Base-by-base conservation (phyloP, 768 basidiomycete genomes). In the Hygrocybe punicea region DNA sequence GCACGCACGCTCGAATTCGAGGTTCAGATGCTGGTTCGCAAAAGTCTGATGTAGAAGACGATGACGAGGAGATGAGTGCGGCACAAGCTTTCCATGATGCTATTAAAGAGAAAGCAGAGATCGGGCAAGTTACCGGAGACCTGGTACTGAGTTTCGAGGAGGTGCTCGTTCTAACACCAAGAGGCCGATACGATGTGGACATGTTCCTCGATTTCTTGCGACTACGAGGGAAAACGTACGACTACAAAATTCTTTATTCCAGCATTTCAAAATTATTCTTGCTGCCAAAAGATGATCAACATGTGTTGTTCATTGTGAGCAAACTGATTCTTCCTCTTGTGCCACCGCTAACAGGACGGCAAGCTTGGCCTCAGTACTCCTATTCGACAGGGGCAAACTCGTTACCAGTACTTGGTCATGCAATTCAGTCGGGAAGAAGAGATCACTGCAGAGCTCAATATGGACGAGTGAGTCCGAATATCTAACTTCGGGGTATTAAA, bases 351-450 rank as follows among this genome's bases (percentile, higher is more conserved):
- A 65, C 44, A 58, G 42, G 9, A 14, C 55, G 29, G 58, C 19
- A 63, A 95, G 93, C 81, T 99, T 63, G 91, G 92, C 53, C 79
- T 99, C 46, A 93, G 85, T 67, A 91, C 85, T 23, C 96, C 97
- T 2, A 97, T 99, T 59, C 84, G 96, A 46, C 97, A 98, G 79
- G 97, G 97, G 50, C 97, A 98, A 68, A 99, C 97, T 1, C 81
- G 93, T 44, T 98, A 99, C 72, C 96, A 96, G 56, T 99, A 97
- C 69, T 77, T 99, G 19, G 96, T 99, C 55, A 95, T 98, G 88
- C 95, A 97, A 65, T 98, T 97, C 72, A 88, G 86, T n/a, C 82
- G 91, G 56, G 96, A 98, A 63, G 97, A 98, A 69, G 94, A 97
- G 72, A 93, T 94, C 59, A 96, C 95, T 23, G 91, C 94, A 5